These are phyloP conservation scores for Bipolaris cookei DNA, from an alignment of 2,329 filamentous ascomycete species.

Conservation along the genomic window DNA sequence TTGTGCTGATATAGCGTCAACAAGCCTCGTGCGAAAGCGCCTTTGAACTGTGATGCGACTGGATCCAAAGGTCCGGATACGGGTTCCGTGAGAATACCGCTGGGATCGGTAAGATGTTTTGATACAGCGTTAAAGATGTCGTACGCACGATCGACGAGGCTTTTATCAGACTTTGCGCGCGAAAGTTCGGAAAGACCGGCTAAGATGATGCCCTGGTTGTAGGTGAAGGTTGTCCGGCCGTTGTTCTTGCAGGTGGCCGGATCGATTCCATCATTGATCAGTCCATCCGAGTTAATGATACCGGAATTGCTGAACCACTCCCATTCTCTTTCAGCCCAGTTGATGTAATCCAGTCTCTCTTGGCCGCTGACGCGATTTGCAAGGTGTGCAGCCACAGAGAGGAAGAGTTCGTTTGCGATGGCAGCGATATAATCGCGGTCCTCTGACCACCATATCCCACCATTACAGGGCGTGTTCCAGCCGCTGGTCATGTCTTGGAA, in stretches of 20 bases:
- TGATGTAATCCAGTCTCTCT: conserved; percentile 52
- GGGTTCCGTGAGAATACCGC: conserved; percentile 45
- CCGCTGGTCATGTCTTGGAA: conserved; percentile 64
- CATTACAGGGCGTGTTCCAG: conserved; percentile 56
- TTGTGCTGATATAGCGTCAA: conserved; percentile 38
- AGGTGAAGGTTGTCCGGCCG: conserved; percentile 58
- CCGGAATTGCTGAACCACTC: conserved; percentile 59
- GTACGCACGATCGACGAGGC: conserved; percentile 33
- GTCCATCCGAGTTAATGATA: conserved; percentile 59
- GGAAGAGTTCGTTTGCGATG: conserved; percentile 65
- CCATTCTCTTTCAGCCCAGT: conserved; percentile 61
- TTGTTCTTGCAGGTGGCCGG: conserved; percentile 59
- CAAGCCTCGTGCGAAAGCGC: conserved; percentile 46
- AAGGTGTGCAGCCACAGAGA: conserved; percentile 61
- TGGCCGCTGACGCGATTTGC: conserved; percentile 56
- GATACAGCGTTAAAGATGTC: conserved; percentile 39
- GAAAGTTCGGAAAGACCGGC: conserved; percentile 62
- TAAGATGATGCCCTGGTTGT: conserved; percentile 66
- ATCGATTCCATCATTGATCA: conserved; percentile 63
- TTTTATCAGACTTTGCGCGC: conserved; percentile 50
- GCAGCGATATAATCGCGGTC: conserved; percentile 60
- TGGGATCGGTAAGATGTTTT: conserved; percentile 26
- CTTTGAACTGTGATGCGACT: conserved; percentile 47
- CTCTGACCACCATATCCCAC: conserved; percentile 65
- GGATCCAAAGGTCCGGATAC: conserved; percentile 31